A percentile compares a stretch with the other conserved stretches of the same genome.
These are phyloP conservation scores for Lodderomyces theae DNA, from an alignment of 1,139 yeast genomes.

Conservation along the genomic window DNA sequence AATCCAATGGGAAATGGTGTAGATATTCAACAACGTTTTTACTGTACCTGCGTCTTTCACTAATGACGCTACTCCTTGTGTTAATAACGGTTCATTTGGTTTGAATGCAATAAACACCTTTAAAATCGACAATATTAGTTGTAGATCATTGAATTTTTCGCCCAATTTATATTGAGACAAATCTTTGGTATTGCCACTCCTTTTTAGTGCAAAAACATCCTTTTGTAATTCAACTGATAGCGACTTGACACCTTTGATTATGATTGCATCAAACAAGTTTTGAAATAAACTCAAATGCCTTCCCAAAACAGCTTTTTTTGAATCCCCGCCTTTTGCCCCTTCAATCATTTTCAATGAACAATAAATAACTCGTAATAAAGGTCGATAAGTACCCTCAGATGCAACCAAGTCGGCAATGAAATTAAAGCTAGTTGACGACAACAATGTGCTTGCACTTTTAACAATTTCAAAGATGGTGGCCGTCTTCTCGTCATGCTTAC, in stretches of 20 bases:
- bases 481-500: too few species aligned
- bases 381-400: slow-evolving; percentile 48
- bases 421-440: slow-evolving; percentile 47
- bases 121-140: slow-evolving; percentile 60
- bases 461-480: slow-evolving; percentile 42
- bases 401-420: slow-evolving; percentile 41
- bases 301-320: too few species aligned
- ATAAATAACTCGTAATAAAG: slow-evolving; percentile 57
- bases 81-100: slow-evolving; percentile 39
- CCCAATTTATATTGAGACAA: slow-evolving; percentile 30
- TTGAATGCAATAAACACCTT: slow-evolving; percentile 55
- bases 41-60: slow-evolving; percentile 61
- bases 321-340: too few species aligned
- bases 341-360: slow-evolving; percentile 44
- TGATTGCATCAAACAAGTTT: slow-evolving; percentile 56
- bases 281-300: slow-evolving; percentile 50
- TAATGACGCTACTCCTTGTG: slow-evolving; percentile 49
- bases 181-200: slow-evolving; percentile 29
- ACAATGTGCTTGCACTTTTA: slow-evolving; percentile 39
- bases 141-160: slow-evolving; percentile 61
- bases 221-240: slow-evolving; percentile 58
- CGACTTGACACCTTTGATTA: slow-evolving; percentile 56
- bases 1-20: slow-evolving; percentile 64
- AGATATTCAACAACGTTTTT: slow-evolving; percentile 60
- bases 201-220: slow-evolving; percentile 37